Conservation (phyloP, 192 early-diverging fungal species). For the Powellomyces hirtus region DNA sequence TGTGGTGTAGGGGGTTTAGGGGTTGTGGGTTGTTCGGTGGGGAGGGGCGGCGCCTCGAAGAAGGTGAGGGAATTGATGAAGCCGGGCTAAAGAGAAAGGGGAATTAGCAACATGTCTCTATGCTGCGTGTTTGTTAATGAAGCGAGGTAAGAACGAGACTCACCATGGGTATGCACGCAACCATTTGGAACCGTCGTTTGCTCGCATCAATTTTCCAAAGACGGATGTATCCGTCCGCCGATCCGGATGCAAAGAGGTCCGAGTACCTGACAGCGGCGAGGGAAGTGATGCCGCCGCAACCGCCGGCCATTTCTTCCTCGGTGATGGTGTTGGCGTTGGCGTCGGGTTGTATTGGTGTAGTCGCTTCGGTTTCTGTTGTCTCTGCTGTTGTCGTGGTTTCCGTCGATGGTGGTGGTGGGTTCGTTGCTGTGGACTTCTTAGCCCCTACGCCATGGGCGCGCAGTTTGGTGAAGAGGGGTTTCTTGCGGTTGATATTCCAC, state of each 20-base stretch:
- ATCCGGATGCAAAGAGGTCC: conserved; percentile 86
- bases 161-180: conserved; percentile 64
- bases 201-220: conserved; percentile 80
- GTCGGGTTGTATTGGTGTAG: background rate
- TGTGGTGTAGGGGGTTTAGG: background rate
- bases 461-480: conserved; percentile 78
- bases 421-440: background rate
- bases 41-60: conserved; percentile 46
- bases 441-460: conserved; percentile 67
- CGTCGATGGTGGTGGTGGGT: background rate
- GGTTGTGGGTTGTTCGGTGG: background rate
- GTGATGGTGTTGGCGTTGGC: background rate
- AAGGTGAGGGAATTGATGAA: conserved; percentile 56
- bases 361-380: background rate
- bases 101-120: background rate
- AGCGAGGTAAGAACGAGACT: conserved; percentile 46
- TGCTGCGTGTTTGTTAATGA: too few species aligned
- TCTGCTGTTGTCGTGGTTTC: background rate
- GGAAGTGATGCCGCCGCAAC: conserved; percentile 82
- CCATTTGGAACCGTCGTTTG: conserved; percentile 59
- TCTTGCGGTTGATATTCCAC: conserved; percentile 91
- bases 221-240: conserved; percentile 82
- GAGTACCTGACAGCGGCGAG: conserved; percentile 79
- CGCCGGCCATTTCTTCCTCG: conserved; percentile 14
- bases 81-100: conserved; percentile 29